These are phyloP conservation scores for Fusarium kyushuense DNA, from an alignment of 2,329 filamentous ascomycete species.

Conservation along the genomic window DNA sequence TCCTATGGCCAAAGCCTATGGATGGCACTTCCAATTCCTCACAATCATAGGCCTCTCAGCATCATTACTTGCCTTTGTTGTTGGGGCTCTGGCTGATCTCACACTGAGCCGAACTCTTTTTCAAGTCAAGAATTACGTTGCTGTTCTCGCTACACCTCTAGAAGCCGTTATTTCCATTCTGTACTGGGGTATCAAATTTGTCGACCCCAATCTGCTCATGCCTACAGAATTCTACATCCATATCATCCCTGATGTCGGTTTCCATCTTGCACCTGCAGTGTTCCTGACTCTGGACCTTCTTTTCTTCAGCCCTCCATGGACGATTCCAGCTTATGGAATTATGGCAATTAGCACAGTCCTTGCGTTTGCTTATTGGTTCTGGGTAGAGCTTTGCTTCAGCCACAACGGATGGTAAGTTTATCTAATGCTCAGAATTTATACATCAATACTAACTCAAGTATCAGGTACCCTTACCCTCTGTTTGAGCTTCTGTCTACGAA, in stretches of 20 bases:
- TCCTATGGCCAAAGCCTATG: slow-evolving; percentile 69
- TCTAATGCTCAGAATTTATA: neutral
- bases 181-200: slow-evolving; percentile 76
- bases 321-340: slow-evolving; percentile 69
- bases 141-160: slow-evolving; percentile 74
- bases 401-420: slow-evolving; percentile 71
- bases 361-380: slow-evolving; percentile 79
- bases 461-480: slow-evolving; percentile 87
- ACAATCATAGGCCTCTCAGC: slow-evolving; percentile 78
- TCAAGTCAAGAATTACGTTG: slow-evolving; percentile 73
- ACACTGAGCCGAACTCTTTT: slow-evolving; percentile 70
- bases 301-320: slow-evolving; percentile 79
- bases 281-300: slow-evolving; percentile 74
- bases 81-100: slow-evolving; percentile 74
- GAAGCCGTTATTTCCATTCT: slow-evolving; percentile 78
- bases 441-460: slow-evolving; percentile 15
- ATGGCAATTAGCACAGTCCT: slow-evolving; percentile 68
- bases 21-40: slow-evolving; percentile 77
- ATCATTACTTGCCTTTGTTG: slow-evolving; percentile 69
- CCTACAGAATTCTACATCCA: slow-evolving; percentile 68
- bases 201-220: slow-evolving; percentile 65
- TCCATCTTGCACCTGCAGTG: slow-evolving; percentile 74
- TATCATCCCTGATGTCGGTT: slow-evolving; percentile 70
- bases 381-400: slow-evolving; percentile 78
- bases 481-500: slow-evolving; percentile 75